phyloP scores from a whole-genome alignment of 345 rosid genomes.

The Linum usitatissimum region DNA sequence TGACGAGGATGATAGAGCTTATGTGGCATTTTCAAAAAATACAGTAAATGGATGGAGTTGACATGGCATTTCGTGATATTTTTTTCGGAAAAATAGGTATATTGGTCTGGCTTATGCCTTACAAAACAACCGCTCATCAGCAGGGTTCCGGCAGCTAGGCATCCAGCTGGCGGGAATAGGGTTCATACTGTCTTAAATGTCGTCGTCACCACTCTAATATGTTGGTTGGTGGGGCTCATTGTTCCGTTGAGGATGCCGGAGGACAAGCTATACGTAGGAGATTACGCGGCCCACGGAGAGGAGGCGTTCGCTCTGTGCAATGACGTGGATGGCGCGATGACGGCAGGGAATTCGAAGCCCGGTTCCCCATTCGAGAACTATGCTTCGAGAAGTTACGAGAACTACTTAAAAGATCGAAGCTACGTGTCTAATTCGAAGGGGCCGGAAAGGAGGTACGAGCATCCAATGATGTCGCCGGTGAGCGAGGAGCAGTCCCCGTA shows the following conservation, averaged over 20 bases:
- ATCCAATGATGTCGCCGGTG: not conserved
- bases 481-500: not conserved
- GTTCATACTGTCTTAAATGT: constrained; percentile 31
- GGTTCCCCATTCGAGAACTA: not conserved
- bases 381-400: constrained; percentile 6
- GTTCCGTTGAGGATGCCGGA: constrained; percentile 33
- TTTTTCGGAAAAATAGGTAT: not conserved
- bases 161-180: constrained; percentile 24
- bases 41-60: too few species aligned
- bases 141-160: constrained; percentile 35
- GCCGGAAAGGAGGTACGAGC: not conserved
- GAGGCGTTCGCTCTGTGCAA: constrained; percentile 22
- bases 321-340: constrained; percentile 2
- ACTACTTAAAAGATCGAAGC: constrained; percentile 3
- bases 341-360: not conserved
- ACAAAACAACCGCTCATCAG: constrained; percentile 11
- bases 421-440: not conserved
- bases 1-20: too few species aligned
- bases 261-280: constrained; percentile 22
- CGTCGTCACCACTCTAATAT: constrained; percentile 24
- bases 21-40: too few species aligned
- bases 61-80: too few species aligned
- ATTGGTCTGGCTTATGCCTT: constrained; percentile 31
- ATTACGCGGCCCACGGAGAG: constrained; percentile 34
- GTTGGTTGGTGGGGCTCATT: constrained; percentile 21